A percentile compares a stretch with the other conserved stretches of the same genome.
Evolutionary conservation across 805 yeast species (phyloP).

Genomic region (Candida vartiovaarae): DNA sequence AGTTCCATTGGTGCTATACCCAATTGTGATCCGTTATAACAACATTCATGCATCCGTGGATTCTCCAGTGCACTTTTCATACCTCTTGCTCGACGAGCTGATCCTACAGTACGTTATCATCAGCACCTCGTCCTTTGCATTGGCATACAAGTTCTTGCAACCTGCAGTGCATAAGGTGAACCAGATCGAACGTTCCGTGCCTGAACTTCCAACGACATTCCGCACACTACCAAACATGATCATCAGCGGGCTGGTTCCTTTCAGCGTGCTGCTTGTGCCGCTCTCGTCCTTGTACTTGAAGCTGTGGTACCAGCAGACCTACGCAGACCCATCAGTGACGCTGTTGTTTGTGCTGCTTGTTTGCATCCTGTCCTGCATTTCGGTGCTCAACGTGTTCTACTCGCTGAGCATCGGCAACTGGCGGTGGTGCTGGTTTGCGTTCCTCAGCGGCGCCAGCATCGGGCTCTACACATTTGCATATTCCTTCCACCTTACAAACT

Average conservation of each 20-base stretch:
- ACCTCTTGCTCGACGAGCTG: background rate
- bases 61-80: slow-evolving; percentile 18
- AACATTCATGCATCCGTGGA: slow-evolving; percentile 16
- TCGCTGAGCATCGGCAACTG: slow-evolving; percentile 23
- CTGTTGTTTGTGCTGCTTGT: slow-evolving; percentile 15
- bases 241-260: slow-evolving; percentile 25
- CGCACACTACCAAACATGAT: slow-evolving; percentile 20
- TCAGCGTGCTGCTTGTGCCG: slow-evolving; percentile 22
- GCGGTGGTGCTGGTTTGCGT: slow-evolving; percentile 26
- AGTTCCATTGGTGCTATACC: slow-evolving; percentile 14
- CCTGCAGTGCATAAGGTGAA: slow-evolving; percentile 7
- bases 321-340: slow-evolving; percentile 12
- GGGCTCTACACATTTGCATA: slow-evolving; percentile 22
- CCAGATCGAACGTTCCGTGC: slow-evolving; percentile 17
- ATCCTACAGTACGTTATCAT: slow-evolving; percentile 8
- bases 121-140: slow-evolving; percentile 9
- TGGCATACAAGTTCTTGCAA: slow-evolving; percentile 8
- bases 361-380: slow-evolving; percentile 12
- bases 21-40: slow-evolving; percentile 11
- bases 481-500: slow-evolving; percentile 21
- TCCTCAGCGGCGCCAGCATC: slow-evolving; percentile 21
- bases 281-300: slow-evolving; percentile 22
- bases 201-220: slow-evolving; percentile 23
- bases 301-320: slow-evolving; percentile 23
- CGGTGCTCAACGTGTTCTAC: slow-evolving; percentile 18